Evolutionary conservation across 1,139 yeast species (phyloP).

Genomic region (Meyerozyma guilliermondii): DNA sequence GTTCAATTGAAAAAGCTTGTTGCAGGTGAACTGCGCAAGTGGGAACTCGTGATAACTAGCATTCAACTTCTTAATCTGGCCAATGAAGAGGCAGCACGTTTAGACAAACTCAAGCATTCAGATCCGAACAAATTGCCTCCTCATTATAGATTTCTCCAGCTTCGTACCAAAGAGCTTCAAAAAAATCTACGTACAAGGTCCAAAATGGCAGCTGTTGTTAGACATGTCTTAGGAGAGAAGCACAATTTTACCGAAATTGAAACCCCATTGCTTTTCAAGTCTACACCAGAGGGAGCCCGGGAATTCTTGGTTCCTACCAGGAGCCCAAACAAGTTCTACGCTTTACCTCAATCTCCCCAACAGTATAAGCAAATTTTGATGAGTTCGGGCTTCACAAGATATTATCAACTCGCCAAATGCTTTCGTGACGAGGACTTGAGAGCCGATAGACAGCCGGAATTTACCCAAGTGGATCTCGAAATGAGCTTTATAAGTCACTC

Average conservation of each 20-base stretch:
- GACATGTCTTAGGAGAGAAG: constrained; percentile 41
- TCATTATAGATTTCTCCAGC: constrained; percentile 73
- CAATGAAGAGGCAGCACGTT: constrained; percentile 62
- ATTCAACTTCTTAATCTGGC: constrained; percentile 63
- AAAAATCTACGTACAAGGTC: constrained; percentile 58
- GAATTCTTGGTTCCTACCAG: constrained; percentile 94
- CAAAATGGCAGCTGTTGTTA: constrained; percentile 48
- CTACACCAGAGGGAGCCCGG: constrained; percentile 97
- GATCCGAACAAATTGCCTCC: constrained; percentile 62
- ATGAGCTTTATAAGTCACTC: constrained; percentile 74
- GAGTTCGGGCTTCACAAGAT: constrained; percentile 86
- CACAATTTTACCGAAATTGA: constrained; percentile 76
- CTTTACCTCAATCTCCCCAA: constrained; percentile 96
- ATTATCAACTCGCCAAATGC: constrained; percentile 89
- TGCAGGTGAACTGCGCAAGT: constrained; percentile 16
- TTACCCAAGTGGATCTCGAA: constrained; percentile 92
- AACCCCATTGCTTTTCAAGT: constrained; percentile 87
- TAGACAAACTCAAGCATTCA: constrained; percentile 52
- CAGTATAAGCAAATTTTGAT: constrained; percentile 91
- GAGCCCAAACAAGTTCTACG: constrained; percentile 59
- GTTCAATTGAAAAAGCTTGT: constrained; percentile 28
- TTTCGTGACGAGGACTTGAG: constrained; percentile 94
- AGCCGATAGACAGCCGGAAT: constrained; percentile 95
- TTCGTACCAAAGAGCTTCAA: constrained; percentile 53
- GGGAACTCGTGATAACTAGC: constrained; percentile 54